Conservation (phyloP, 495 filamentous ascomycete genomes). For the Penicillium ochrochloron region DNA sequence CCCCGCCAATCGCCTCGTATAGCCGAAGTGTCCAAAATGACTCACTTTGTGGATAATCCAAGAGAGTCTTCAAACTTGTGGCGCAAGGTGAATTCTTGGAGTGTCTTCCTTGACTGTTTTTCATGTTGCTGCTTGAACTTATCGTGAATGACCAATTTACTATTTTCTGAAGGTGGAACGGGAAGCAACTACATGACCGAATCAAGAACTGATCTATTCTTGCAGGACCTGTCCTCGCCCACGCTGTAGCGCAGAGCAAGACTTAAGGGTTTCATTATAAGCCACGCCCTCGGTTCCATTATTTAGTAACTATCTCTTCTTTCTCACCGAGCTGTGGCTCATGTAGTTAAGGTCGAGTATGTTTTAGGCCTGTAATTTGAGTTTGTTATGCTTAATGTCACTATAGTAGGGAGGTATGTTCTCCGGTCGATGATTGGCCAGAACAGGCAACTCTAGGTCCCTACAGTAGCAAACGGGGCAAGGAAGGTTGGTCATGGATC, state of each 20-base stretch:
- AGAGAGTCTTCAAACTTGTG: not conserved
- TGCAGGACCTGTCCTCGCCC: not conserved
- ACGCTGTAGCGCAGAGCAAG: not conserved
- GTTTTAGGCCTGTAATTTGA: not conserved
- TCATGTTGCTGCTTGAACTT: too few relatives aligned
- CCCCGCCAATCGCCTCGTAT: slow-evolving; percentile 7
- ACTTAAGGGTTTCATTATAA: slow-evolving; percentile 2
- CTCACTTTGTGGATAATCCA: not conserved
- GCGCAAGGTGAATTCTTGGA: too few relatives aligned
- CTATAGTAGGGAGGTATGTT: not conserved
- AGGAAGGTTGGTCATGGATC: not conserved
- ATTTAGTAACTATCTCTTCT: not conserved
- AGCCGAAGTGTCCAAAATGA: not conserved
- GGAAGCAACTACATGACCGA: too few relatives aligned
- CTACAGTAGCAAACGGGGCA: slow-evolving; percentile 5
- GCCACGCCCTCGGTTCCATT: not conserved
- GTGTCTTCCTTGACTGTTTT: too few relatives aligned
- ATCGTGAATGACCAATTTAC: too few relatives aligned
- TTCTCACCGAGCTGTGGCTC: not conserved
- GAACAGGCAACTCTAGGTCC: not conserved
- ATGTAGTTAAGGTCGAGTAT: not conserved
- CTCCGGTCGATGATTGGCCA: not conserved
- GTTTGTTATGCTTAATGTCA: slow-evolving; percentile 2
- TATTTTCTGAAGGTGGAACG: too few relatives aligned
- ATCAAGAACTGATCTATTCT: slow-evolving; percentile 11